A percentile compares a stretch with the other conserved stretches of the same genome.
phyloP scores from a whole-genome alignment of 2,329 filamentous ascomycete genomes.

The Fusarium lateritium region DNA sequence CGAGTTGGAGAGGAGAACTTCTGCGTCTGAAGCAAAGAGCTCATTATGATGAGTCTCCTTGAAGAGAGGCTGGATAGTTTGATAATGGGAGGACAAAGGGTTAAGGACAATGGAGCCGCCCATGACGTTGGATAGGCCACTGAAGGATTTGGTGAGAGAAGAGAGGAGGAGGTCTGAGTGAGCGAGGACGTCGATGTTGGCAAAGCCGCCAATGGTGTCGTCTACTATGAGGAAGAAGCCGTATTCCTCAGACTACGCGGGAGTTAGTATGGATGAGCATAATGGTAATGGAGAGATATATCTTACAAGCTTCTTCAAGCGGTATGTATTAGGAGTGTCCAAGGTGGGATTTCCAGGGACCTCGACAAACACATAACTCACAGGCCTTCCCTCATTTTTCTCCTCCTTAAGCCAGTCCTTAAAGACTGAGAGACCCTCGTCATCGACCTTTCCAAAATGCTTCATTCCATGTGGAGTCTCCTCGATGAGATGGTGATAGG shows the following conservation, averaged over 20 bases:
- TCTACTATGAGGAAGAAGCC: constrained; percentile 63
- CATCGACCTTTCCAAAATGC: constrained; percentile 63
- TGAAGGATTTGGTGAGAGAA: constrained; percentile 72
- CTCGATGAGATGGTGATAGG: constrained; percentile 63
- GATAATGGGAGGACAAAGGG: constrained; percentile 60
- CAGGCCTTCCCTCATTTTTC: constrained; percentile 54
- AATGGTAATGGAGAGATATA: not conserved
- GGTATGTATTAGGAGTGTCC: constrained; percentile 52
- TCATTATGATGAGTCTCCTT: constrained; percentile 59
- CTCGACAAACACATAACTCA: constrained; percentile 66
- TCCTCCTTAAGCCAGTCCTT: constrained; percentile 62
- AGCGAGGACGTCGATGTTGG: constrained; percentile 65
- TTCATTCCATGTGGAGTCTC: constrained; percentile 61
- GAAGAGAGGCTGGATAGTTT: constrained; percentile 52
- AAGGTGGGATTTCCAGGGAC: constrained; percentile 57
- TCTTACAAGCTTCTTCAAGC: constrained; percentile 58
- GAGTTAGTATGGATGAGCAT: not conserved
- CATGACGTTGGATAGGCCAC: constrained; percentile 69
- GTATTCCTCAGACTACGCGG: constrained; percentile 57
- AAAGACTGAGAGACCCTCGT: constrained; percentile 59
- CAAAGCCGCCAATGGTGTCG: constrained; percentile 64
- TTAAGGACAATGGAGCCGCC: constrained; percentile 66
- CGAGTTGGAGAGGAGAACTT: constrained; percentile 62
- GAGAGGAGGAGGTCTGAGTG: constrained; percentile 66
- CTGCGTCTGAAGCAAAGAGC: constrained; percentile 63